phyloP scores from a whole-genome alignment of 371 early-diverging fungal species.

The Mucor plumbeus region DNA sequence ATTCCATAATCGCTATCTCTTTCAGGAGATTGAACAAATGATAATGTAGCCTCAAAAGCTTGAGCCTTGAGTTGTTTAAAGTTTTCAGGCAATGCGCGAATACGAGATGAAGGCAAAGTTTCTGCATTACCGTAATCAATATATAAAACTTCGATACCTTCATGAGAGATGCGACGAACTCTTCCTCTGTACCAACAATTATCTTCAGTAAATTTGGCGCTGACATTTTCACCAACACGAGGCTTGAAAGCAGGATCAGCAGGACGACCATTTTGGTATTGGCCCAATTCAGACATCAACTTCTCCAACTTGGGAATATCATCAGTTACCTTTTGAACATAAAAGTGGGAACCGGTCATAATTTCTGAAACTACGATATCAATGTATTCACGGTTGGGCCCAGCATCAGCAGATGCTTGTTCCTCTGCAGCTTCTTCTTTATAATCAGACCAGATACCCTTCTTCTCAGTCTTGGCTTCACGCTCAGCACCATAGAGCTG shows the following conservation, averaged over 20 bases:
- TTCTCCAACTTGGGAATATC: constrained; percentile 76
- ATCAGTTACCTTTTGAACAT: constrained; percentile 79
- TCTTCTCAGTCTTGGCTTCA: constrained; percentile 68
- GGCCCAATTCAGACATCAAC: constrained; percentile 82
- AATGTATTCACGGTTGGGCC: constrained; percentile 72
- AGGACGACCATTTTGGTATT: constrained; percentile 59
- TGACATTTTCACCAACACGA: constrained; percentile 72
- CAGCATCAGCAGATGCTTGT: constrained; percentile 41
- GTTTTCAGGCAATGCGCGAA: constrained; percentile 69
- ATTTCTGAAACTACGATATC: constrained; percentile 89
- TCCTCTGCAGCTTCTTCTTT: constrained; percentile 44
- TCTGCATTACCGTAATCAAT: constrained; percentile 95
- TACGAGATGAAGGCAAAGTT: constrained; percentile 56
- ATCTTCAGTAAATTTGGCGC: constrained; percentile 89
- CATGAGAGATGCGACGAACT: constrained; percentile 69
- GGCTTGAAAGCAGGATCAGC: constrained; percentile 59
- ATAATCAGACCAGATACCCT: constrained; percentile 58
- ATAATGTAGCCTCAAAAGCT: constrained; percentile 84
- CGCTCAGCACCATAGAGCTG: constrained; percentile 83
- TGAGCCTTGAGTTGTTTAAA: constrained; percentile 76
- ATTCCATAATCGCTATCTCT: constrained; percentile 75
- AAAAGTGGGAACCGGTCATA: constrained; percentile 69
- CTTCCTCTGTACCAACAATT: constrained; percentile 92
- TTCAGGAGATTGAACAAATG: constrained; percentile 77
- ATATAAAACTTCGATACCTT: constrained; percentile 77